Evolutionary conservation across 345 rosid genomes (phyloP).

Genomic region (Moringa oleifera): DNA sequence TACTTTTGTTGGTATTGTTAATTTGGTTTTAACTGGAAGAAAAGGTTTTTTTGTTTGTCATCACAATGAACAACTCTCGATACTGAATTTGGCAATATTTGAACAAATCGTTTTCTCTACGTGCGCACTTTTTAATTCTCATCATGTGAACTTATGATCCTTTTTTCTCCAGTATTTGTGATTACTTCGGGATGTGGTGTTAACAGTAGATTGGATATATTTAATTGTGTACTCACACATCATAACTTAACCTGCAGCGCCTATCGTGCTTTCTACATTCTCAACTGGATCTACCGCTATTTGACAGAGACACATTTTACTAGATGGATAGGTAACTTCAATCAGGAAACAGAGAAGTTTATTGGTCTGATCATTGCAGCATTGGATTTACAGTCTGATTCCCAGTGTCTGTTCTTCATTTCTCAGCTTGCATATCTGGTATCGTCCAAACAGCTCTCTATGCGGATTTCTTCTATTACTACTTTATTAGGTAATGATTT

Average conservation of each 20-base stretch:
- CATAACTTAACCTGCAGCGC: constrained; percentile 47
- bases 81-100: too few relatives aligned
- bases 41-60: not conserved
- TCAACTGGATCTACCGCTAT: constrained; percentile 86
- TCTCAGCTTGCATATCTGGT: constrained; percentile 81
- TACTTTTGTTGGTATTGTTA: too few relatives aligned
- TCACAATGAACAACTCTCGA: too few relatives aligned
- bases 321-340: constrained; percentile 71
- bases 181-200: not conserved
- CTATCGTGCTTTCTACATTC: constrained; percentile 77
- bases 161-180: not conserved
- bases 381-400: constrained; percentile 10
- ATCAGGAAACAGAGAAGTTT: not conserved
- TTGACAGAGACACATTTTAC: constrained; percentile 52
- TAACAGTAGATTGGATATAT: not conserved
- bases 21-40: not conserved
- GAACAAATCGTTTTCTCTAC: too few relatives aligned
- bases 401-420: not conserved
- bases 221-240: not conserved
- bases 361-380: not conserved
- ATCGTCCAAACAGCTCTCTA: constrained; percentile 82
- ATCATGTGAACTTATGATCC: not conserved
- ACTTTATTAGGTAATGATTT: constrained; percentile 61
- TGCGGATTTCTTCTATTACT: constrained; percentile 93
- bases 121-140: too few relatives aligned